Evolutionary conservation across 1,284 basidiomycete species (phyloP), one percentile per base, ranked within the genome.

Genomic region (Cutaneotrichosporon dermatis): DNA sequence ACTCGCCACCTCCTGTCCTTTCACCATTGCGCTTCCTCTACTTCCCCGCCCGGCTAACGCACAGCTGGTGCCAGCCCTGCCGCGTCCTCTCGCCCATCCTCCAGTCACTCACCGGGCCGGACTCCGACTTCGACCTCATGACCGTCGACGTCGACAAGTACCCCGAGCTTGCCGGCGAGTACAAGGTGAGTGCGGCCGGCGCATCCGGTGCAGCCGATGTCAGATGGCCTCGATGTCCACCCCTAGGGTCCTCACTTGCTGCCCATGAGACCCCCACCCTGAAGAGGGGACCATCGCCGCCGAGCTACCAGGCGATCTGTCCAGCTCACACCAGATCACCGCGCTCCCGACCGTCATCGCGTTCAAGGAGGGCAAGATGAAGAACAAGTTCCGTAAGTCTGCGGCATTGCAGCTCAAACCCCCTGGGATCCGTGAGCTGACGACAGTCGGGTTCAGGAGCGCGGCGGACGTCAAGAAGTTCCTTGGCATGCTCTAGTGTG

Each of bases 1-100:
- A 25, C 25, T 40, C 9, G 9, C 39, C 39, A 37, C 13, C 41
- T 4, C 13, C 12, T 12, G 13, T 4, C 13, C 49, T 15, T 35
- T 7, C 34, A 11, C 45, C 45, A 13, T 25, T 25, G 25, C 25
- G 25, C 25, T 25, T 25, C 25, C 25, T 13, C 34, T 16, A 6
- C 13, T 25, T 25, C n/a, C 10, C 12, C 25, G 6, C 9, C 5
- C 11, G n/a, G 34, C 46, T 49, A 16, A 58, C 48, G 10, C 0
- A 2, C 55, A 78, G 76, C 50, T 78, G 76, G 76, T 78, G 76
- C 62, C 73, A 75, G 58, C 76, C 76, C 16, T 78, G 76, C 64
- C 67, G 71, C 46, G 72, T 78, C 13, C 72, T 78, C 53, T 72
- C 72, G 9, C 77, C 77, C 12, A 53, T 75, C 6, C 66, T 79